Percentiles rank a stretch among this genome's conserved stretches.
These are phyloP conservation scores for Puccinellia tenuiflora DNA, from an alignment of 176 grass and related monocot species.

Conservation along the genomic window DNA sequence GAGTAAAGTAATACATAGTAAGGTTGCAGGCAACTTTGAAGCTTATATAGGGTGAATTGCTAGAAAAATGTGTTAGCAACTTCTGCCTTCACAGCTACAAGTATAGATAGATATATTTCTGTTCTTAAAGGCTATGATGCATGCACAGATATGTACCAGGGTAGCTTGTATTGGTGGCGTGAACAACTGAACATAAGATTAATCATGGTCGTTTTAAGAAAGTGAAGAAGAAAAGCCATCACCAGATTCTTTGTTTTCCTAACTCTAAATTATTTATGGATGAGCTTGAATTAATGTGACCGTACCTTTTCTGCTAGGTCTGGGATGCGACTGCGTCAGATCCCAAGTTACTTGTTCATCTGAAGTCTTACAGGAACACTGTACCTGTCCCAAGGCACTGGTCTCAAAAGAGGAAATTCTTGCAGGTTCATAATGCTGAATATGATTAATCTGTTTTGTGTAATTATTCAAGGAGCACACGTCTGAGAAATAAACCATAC, in stretches of 20 bases:
- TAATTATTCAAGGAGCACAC: not conserved
- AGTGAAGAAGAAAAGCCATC: not conserved
- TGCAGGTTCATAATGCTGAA: slow-evolving; percentile 55
- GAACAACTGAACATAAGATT: not conserved
- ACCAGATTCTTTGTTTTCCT: not conserved
- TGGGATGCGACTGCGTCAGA: slow-evolving; percentile 89
- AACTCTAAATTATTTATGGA: not conserved
- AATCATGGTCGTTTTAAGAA: not conserved
- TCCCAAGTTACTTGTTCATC: slow-evolving; percentile 71
- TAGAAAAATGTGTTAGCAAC: not conserved
- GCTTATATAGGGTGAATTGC: not conserved
- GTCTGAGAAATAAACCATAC: not conserved
- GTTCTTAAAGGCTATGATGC: not conserved
- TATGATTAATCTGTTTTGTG: slow-evolving; percentile 4
- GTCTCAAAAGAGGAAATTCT: slow-evolving; percentile 87
- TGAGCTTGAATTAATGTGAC: not conserved
- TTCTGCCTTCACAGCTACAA: not conserved
- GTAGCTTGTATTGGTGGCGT: not conserved
- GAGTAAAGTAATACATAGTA: not conserved
- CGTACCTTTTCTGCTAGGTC: slow-evolving; percentile 37
- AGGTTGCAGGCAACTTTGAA: not conserved
- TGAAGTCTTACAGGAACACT: slow-evolving; percentile 84
- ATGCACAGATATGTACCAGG: not conserved
- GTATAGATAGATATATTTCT: not conserved
- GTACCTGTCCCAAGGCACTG: slow-evolving; percentile 91